Evolutionary conservation across 1,139 yeast species (phyloP).

Genomic region (Kodamaea fungicola): DNA sequence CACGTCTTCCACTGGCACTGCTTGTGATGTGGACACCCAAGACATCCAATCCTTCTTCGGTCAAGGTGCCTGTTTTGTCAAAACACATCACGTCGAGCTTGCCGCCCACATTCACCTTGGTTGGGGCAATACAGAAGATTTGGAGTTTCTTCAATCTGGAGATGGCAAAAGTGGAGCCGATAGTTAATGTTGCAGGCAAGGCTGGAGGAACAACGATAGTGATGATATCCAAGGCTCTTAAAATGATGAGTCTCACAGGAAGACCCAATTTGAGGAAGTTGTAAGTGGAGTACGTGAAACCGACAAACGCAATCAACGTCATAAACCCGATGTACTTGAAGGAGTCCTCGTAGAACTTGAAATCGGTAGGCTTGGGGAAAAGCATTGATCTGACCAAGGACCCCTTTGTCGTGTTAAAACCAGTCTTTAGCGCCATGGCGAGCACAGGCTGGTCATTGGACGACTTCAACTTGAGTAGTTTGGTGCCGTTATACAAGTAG

Average conservation of each 20-base stretch:
- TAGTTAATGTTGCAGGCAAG: slow-evolving; percentile 92
- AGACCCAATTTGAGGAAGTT: slow-evolving; percentile 78
- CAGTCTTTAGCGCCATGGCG: slow-evolving; percentile 86
- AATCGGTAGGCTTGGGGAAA: slow-evolving; percentile 91
- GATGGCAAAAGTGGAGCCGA: slow-evolving; percentile 92
- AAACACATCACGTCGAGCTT: slow-evolving; percentile 86
- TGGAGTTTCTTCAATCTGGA: slow-evolving; percentile 59
- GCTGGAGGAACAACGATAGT: slow-evolving; percentile 99
- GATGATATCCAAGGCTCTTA: slow-evolving; percentile 88
- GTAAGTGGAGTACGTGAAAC: slow-evolving; percentile 79
- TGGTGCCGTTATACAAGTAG: slow-evolving; percentile 83
- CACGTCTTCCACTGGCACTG: slow-evolving; percentile 50
- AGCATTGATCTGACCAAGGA: slow-evolving; percentile 90
- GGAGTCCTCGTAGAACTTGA: slow-evolving; percentile 90
- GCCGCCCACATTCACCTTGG: slow-evolving; percentile 91
- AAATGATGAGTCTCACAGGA: slow-evolving; percentile 63
- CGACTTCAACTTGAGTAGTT: slow-evolving; percentile 74
- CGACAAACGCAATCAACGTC: slow-evolving; percentile 80
- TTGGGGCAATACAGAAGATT: slow-evolving; percentile 90
- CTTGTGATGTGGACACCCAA: slow-evolving; percentile 74
- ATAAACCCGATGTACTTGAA: slow-evolving; percentile 94
- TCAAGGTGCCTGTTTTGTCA: slow-evolving; percentile 95
- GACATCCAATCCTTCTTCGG: slow-evolving; percentile 94
- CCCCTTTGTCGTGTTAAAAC: slow-evolving; percentile 96
- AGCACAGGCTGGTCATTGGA: slow-evolving; percentile 68